phyloP scores from a whole-genome alignment of 495 filamentous ascomycete genomes.

The Lepraria neglecta region DNA sequence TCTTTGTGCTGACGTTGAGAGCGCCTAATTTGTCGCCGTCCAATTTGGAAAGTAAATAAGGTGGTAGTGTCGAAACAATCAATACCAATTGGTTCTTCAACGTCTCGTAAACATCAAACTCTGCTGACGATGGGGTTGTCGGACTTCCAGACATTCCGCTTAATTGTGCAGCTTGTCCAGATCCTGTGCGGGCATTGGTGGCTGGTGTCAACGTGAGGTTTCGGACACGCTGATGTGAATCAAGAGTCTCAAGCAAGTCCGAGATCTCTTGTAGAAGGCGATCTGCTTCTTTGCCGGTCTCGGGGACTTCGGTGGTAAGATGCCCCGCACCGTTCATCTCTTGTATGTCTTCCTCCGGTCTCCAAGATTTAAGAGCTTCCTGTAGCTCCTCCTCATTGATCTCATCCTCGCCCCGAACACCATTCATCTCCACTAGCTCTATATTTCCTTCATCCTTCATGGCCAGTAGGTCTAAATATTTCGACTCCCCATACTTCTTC shows the following conservation, averaged over 20 bases:
- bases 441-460: constrained; percentile 30
- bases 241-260: constrained; percentile 73
- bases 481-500: constrained; percentile 63
- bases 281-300: constrained; percentile 53
- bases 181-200: constrained; percentile 37
- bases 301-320: constrained; percentile 42
- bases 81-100: constrained; percentile 65
- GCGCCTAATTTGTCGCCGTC: constrained; percentile 77
- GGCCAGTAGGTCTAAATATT: constrained; percentile 47
- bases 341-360: constrained; percentile 37
- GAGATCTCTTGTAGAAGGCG: constrained; percentile 75
- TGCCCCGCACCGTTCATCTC: constrained; percentile 40
- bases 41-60: constrained; percentile 78
- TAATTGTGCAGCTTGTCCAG: constrained; percentile 40
- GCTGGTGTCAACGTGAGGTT: constrained; percentile 50
- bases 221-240: constrained; percentile 80
- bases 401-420: constrained; percentile 27
- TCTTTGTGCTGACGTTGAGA: constrained; percentile 75
- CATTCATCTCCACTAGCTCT: constrained; percentile 28
- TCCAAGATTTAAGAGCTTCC: constrained; percentile 47
- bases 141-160: constrained; percentile 40
- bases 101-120: constrained; percentile 65
- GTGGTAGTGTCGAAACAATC: constrained; percentile 70
- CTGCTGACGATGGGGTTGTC: constrained; percentile 53
- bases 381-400: constrained; percentile 45